A percentile compares a stretch with the other conserved stretches of the same genome.
These are phyloP conservation scores for Fusarium papillatum DNA, from an alignment of 2,329 filamentous ascomycete species.

Conservation along the genomic window DNA sequence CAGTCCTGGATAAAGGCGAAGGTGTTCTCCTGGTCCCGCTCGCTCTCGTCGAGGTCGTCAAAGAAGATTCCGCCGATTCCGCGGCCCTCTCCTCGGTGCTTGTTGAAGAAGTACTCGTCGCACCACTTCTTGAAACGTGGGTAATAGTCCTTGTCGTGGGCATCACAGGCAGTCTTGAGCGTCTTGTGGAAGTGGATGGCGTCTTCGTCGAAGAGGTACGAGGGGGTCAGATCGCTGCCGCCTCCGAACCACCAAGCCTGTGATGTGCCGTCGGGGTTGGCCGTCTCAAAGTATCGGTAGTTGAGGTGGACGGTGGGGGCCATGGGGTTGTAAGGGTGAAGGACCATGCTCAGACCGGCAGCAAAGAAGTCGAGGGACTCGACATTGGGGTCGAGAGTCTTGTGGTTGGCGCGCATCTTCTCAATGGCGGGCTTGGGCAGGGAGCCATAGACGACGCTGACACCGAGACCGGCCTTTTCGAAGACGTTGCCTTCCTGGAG, in stretches of 20 bases:
- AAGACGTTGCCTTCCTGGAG: slow-evolving; percentile 97
- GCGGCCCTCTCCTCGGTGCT: slow-evolving; percentile 88
- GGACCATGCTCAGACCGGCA: slow-evolving; percentile 90
- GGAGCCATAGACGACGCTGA: slow-evolving; percentile 93
- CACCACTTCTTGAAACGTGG: slow-evolving; percentile 98
- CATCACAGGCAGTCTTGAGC: slow-evolving; percentile 93
- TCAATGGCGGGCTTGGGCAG: slow-evolving; percentile 89
- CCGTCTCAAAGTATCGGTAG: slow-evolving; percentile 98
- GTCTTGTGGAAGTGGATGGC: slow-evolving; percentile 96
- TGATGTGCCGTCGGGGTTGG: slow-evolving; percentile 82
- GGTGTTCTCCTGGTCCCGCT: slow-evolving; percentile 89
- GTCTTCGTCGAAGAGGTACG: slow-evolving; percentile 97
- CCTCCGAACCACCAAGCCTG: slow-evolving; percentile 99
- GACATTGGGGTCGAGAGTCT: slow-evolving; percentile 83
- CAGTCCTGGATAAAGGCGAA: slow-evolving; percentile 93
- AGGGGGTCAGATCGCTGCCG: slow-evolving; percentile 92
- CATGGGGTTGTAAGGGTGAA: slow-evolving; percentile 96
- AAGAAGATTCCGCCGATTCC: slow-evolving; percentile 99
- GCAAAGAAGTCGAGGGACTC: slow-evolving; percentile 96
- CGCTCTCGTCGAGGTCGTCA: slow-evolving; percentile 91
- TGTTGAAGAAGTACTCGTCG: slow-evolving; percentile 96
- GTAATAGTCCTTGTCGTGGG: slow-evolving; percentile 93
- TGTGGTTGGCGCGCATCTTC: slow-evolving; percentile 96
- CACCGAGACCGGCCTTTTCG: slow-evolving; percentile 97
- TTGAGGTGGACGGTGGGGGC: slow-evolving; percentile 98